Evolutionary conservation across 495 filamentous ascomycete species (phyloP), one percentile per base, ranked within the genome.

Genomic region (Bacidia rubella): DNA sequence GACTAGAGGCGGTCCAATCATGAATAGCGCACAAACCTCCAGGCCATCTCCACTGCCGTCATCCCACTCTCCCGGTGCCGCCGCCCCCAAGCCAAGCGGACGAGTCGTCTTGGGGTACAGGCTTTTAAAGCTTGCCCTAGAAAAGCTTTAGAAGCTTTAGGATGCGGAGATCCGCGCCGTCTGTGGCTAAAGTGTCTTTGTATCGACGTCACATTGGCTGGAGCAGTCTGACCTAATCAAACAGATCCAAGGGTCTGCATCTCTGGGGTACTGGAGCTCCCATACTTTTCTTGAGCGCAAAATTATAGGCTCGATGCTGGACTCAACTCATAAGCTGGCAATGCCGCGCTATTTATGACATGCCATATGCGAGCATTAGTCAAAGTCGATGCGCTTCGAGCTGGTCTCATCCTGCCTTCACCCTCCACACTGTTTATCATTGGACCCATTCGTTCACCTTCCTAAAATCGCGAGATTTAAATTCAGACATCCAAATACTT

Each of bases 111-210:
- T 19, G 25, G 26, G 17, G 25, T 15, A 50, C 27, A 50, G 38
- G 47, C 47, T 50, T 50, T 26, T 50, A 50, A 38, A 35, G 47
- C 47, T 50, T 50, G 47, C 4, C 23, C 47, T 50, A 50, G 47
- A 50, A 50, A 50, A 38, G 47, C 47, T 25, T 25, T 32, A 38
- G 47, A 50, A 50, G 47, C 25, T 50, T 50, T 50, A 26, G 21
- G 11, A 50, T 20, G 26, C n/a, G 26, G 47, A 38, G 47, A 38
- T 35, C 24, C 27, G 11, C 47, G 25, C 19, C 17, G 24, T 21
- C 44, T 47, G 20, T n/a, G 44, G 19, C 22, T 22, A 26, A 47
- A 47, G 44, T 22, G 19, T 47, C n/a, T 47, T 24, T n/a, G 24
- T 21, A 47, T 22, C 44, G 3, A 47, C 44, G 44, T 47, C 44